Evolutionary conservation across 202 grass and related monocot genomes (phyloP), one percentile per base, ranked within the genome.

Genomic region (Setaria italica): DNA sequence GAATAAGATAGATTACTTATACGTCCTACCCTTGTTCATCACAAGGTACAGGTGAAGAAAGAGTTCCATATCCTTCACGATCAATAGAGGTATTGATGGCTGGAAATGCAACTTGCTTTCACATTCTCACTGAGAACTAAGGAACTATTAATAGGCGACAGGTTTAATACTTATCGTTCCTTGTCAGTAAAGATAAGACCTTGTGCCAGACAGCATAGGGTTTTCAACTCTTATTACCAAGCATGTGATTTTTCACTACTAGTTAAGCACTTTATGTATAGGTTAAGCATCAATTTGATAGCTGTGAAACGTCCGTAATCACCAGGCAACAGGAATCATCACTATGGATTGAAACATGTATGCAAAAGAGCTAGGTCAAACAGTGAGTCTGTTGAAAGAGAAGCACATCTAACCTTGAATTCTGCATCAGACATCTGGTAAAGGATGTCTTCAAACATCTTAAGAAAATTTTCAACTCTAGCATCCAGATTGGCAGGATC

Each of bases 361-460:
- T 57, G 34, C 20, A 46, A 11, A 47, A 64, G 21, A 71, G 20
- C 29, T 48, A 39, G 25, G 72, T 34, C 46, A 65, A 53, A 63
- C 30, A 75, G n/a, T 54, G 65, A 17, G 15, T 37, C 6, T 3
- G 15, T 37, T 20, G 47, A 85, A 49, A 37, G 62, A 80, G 49
- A 78, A 67, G 43, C 29, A 57, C 53, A 63, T 87, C 84, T 49
- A 85, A 99, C 96, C 96, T 95, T 85, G 81, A 84, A 99, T 82
- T 99, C 96, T 78, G 85, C 88, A 69, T 94, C 87, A 49, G 93
- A 85, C 93, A 99, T 94, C 80, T 99, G 67, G 42, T 88, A 75
- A 66, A 99, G 84, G 45, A 54, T 99, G 25, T 13, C 70, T 85
- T 88, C 93, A 88, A 99, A 95, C 88, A 88, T 95, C 41, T 79